phyloP scores from a whole-genome alignment of 1,284 basidiomycete genomes.

The Apiotrichum siamense region DNA sequence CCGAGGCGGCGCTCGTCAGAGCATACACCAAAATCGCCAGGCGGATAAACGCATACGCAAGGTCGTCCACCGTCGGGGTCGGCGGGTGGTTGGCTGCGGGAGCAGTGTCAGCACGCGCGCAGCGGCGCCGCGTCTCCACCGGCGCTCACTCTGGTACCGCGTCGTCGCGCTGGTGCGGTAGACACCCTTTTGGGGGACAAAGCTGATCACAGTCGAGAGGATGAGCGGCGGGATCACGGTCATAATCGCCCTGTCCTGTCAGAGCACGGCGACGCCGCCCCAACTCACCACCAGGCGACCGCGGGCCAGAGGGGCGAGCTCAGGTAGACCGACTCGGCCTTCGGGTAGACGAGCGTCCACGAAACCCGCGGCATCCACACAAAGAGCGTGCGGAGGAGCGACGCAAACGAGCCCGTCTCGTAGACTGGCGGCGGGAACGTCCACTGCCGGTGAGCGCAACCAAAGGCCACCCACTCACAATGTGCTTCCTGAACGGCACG shows the following conservation, averaged over 20 bases:
- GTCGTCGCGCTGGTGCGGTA: constrained; percentile 20
- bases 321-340: constrained; percentile 20
- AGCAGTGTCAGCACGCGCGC: not conserved
- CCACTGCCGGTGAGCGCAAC: constrained; percentile 7
- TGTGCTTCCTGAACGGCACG: constrained; percentile 35
- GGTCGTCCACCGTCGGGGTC: constrained; percentile 34
- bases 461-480: constrained; percentile 11
- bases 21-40: constrained; percentile 39
- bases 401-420: constrained; percentile 26
- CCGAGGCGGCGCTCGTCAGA: constrained; percentile 40
- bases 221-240: constrained; percentile 41
- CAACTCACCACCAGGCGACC: constrained; percentile 40
- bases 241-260: constrained; percentile 27
- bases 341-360: constrained; percentile 29
- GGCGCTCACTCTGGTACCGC: constrained; percentile 26
- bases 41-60: constrained; percentile 41
- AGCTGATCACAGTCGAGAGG: constrained; percentile 37
- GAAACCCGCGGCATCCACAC: constrained; percentile 38
- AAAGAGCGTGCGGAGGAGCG: constrained; percentile 32
- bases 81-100: constrained; percentile 21
- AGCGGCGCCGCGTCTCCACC: too few relatives aligned
- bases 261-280: not conserved
- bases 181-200: constrained; percentile 34
- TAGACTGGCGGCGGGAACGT: constrained; percentile 33
- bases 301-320: constrained; percentile 33